These are phyloP conservation scores for Anthracocystis walkeri DNA, from an alignment of 1,284 basidiomycete genomes.

Conservation along the genomic window DNA sequence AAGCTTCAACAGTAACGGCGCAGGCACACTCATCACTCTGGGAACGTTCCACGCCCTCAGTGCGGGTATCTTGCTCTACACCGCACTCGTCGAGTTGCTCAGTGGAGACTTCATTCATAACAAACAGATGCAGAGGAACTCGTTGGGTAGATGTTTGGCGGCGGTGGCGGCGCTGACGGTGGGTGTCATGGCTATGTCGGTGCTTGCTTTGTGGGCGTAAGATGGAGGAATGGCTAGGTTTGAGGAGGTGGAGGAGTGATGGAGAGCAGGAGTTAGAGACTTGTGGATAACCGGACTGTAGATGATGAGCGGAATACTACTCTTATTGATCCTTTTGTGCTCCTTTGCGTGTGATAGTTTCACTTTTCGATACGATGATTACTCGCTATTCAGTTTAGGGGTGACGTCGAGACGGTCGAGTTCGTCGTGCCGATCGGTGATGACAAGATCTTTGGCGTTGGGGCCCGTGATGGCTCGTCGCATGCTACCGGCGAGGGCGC, in stretches of 20 bases:
- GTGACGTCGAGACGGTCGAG: too few relatives aligned
- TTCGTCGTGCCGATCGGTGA: too few relatives aligned
- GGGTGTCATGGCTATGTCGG: slow-evolving; percentile 43
- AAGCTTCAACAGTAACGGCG: slow-evolving; percentile 82
- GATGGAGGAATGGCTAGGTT: not conserved
- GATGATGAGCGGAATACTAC: too few relatives aligned
- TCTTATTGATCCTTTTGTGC: not conserved
- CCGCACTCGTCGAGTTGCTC: slow-evolving; percentile 84
- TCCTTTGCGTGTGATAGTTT: not conserved
- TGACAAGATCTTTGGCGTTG: too few relatives aligned
- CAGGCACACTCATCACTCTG: slow-evolving; percentile 81
- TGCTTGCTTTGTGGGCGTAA: slow-evolving; percentile 45
- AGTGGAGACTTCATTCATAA: slow-evolving; percentile 46
- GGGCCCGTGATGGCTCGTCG: too few relatives aligned
- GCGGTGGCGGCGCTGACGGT: slow-evolving; percentile 36
- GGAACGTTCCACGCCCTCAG: slow-evolving; percentile 87
- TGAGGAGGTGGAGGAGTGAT: not conserved
- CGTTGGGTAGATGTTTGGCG: slow-evolving; percentile 13
- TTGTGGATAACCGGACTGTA: not conserved
- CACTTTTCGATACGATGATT: slow-evolving; percentile 7
- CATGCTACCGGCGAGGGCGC: too few relatives aligned
- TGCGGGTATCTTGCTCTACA: slow-evolving; percentile 89
- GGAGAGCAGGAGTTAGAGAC: too few relatives aligned
- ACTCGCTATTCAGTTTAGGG: not conserved
- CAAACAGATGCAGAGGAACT: slow-evolving; percentile 24